A percentile compares a stretch with the other conserved stretches of the same genome.
These are phyloP conservation scores for Acanthamoeba healyi DNA, from an alignment of 208 protist genomes.

Conservation along the genomic window DNA sequence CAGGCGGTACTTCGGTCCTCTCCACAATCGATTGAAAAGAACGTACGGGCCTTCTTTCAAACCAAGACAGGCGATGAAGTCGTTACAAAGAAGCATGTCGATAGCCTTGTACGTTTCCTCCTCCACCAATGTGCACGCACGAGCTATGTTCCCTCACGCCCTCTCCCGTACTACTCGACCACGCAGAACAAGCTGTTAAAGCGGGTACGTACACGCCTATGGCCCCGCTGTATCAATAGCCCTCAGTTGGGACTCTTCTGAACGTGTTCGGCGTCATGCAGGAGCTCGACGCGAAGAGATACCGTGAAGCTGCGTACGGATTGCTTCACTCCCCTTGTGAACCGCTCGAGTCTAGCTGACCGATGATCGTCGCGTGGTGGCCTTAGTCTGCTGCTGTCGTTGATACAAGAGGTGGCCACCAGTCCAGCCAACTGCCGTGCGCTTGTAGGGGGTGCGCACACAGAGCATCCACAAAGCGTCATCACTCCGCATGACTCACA, in stretches of 20 bases:
- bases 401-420: not conserved
- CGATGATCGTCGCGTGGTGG: not conserved
- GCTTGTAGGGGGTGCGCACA: too few species aligned
- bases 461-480: too few species aligned
- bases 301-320: not conserved
- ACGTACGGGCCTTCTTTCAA: not conserved
- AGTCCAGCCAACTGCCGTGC: not conserved
- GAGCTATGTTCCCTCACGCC: not conserved
- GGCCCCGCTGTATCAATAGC: too few species aligned
- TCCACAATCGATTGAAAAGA: not conserved
- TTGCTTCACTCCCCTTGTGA: not conserved
- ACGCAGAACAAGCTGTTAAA: not conserved
- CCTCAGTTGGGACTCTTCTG: too few species aligned
- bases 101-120: not conserved
- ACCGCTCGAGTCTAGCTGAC: too few species aligned
- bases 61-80: not conserved
- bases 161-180: not conserved
- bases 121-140: not conserved
- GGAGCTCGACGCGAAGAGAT: not conserved
- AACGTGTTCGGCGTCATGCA: not conserved
- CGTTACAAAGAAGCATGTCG: constrained; percentile 1
- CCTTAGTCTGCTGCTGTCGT: not conserved
- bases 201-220: not conserved
- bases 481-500: too few species aligned
- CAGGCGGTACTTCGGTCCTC: not conserved